A percentile compares a stretch with the other conserved stretches of the same genome.
phyloP scores from a whole-genome alignment of 257 asterid species.

The Lithospermum erythrorhizon region DNA sequence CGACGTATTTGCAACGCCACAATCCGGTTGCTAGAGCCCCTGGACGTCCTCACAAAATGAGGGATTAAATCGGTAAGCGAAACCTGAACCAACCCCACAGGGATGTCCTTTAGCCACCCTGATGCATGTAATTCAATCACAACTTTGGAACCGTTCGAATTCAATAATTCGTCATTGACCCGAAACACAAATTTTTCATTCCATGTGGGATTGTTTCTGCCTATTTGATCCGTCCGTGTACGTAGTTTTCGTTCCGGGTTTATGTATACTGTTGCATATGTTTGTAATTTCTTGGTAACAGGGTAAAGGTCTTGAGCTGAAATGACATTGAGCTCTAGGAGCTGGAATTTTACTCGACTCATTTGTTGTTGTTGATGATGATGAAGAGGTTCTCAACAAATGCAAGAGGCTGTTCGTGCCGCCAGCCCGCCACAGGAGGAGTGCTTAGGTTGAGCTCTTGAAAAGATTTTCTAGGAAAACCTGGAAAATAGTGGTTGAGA shows the following conservation, averaged over 20 bases:
- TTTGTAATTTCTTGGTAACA: conserved; percentile 21
- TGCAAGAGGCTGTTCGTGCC: background rate
- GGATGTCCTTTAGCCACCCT: conserved; percentile 24
- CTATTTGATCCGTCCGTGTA: conserved; percentile 32
- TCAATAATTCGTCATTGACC: conserved; percentile 28
- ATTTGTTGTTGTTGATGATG: background rate
- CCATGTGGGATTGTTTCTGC: conserved; percentile 51
- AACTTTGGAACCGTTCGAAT: conserved; percentile 29
- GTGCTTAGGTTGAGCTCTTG: too few species aligned
- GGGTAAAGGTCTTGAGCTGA: conserved; percentile 60
- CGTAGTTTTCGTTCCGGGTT: conserved; percentile 34
- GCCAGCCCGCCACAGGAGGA: background rate
- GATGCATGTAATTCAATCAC: conserved; percentile 16
- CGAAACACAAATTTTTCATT: conserved; percentile 51
- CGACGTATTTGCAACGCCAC: conserved; percentile 66
- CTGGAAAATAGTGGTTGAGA: background rate
- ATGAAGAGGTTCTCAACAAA: too few species aligned
- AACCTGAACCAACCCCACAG: conserved; percentile 21
- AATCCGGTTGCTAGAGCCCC: conserved; percentile 21
- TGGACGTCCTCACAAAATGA: conserved; percentile 3
- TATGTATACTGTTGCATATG: conserved; percentile 49
- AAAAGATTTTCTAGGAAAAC: background rate
- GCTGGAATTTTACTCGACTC: conserved; percentile 13
- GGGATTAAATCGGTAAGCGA: conserved; percentile 14
- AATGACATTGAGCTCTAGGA: conserved; percentile 50